These are phyloP conservation scores for Cardiospermum halicacabum DNA, from an alignment of 345 rosid genomes.

Conservation along the genomic window DNA sequence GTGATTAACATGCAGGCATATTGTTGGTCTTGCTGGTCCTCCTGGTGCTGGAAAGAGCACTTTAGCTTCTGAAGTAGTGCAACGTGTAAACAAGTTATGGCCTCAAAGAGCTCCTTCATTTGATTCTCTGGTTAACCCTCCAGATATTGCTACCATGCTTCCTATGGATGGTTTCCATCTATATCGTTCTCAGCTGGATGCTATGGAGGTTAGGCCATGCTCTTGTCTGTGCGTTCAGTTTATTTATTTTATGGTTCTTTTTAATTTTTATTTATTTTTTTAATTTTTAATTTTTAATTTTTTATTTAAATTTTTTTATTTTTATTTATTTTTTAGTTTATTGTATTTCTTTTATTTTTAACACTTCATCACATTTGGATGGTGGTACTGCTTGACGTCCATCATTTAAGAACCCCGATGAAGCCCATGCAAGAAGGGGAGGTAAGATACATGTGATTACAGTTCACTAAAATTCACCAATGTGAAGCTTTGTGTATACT, in stretches of 20 bases:
- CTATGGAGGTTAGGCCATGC: slow-evolving; percentile 88
- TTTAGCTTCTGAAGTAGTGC: slow-evolving; percentile 67
- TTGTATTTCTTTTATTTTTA: background rate
- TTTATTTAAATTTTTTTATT: no score
- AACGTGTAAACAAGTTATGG: slow-evolving; percentile 64
- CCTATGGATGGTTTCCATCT: slow-evolving; percentile 98
- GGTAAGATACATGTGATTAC: slow-evolving; percentile 42
- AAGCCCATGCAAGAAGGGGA: slow-evolving; percentile 98
- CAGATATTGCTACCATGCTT: slow-evolving; percentile 71
- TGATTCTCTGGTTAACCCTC: slow-evolving; percentile 62
- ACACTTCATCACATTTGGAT: slow-evolving; percentile 1
- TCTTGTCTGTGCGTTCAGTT: no score
- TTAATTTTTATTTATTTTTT: slow-evolving; percentile 7
- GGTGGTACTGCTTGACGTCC: slow-evolving; percentile 8
- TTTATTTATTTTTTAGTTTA: no score
- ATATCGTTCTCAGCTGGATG: slow-evolving; percentile 83
- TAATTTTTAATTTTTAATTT: background rate
- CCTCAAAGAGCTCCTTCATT: slow-evolving; percentile 56
- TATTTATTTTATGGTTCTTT: no score
- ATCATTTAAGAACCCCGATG: slow-evolving; percentile 65
- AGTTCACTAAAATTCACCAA: slow-evolving; percentile 4
- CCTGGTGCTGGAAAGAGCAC: slow-evolving; percentile 98
- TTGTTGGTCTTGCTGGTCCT: slow-evolving; percentile 88
- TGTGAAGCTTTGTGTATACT: slow-evolving; percentile 11
- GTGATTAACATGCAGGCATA: slow-evolving; percentile 42